A percentile compares a stretch with the other conserved stretches of the same genome.
These are phyloP conservation scores for Litchi chinensis DNA, from an alignment of 345 rosid genomes.

Conservation along the genomic window DNA sequence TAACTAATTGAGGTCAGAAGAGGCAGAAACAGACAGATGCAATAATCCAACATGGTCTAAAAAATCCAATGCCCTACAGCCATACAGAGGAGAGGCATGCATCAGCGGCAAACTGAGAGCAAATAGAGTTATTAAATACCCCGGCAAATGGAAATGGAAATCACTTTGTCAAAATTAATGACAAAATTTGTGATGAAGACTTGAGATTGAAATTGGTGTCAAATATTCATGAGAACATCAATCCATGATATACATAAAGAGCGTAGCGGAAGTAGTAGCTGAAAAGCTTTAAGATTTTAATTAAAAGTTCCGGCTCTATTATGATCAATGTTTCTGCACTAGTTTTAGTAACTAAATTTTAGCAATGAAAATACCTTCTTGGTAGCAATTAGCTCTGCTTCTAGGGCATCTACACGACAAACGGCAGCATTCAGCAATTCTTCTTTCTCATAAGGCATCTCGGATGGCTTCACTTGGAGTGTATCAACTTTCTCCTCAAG, in stretches of 20 bases:
- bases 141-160: too few species aligned
- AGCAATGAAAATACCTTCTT: slow-evolving; percentile 65
- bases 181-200: too few species aligned
- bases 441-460: slow-evolving; percentile 97
- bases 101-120: too few species aligned
- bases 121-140: too few species aligned
- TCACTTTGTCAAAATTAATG: too few species aligned
- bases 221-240: too few species aligned
- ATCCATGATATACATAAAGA: too few species aligned
- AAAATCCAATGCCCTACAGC: too few species aligned
- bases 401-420: slow-evolving; percentile 95
- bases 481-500: slow-evolving; percentile 88
- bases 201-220: too few species aligned
- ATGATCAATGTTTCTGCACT: not conserved
- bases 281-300: not conserved
- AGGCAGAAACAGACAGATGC: not conserved
- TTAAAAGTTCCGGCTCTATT: not conserved
- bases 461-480: slow-evolving; percentile 85
- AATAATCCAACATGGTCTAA: too few species aligned
- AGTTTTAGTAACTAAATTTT: not conserved
- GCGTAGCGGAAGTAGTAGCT: too few species aligned
- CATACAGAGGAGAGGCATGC: too few species aligned
- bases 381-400: slow-evolving; percentile 98
- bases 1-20: not conserved
- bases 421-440: slow-evolving; percentile 96